phyloP scores from a whole-genome alignment of 805 yeast species.

The Sugiyamaella smithiae region DNA sequence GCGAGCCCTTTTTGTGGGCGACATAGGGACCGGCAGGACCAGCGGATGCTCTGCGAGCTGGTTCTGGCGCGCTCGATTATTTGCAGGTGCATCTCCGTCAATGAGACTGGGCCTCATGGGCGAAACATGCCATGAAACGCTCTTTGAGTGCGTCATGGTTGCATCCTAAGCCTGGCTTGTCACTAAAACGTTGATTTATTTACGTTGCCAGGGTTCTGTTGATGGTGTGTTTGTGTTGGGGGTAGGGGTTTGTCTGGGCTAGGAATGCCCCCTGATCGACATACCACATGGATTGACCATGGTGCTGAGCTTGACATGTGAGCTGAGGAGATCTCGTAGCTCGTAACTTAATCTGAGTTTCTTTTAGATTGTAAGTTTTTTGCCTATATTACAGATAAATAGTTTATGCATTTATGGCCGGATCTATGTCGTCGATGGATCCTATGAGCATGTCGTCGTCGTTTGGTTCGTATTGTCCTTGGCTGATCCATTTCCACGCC shows the following conservation, averaged over 20 bases:
- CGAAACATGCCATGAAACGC: conserved; percentile 21
- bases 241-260: neutral
- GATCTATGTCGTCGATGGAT: neutral
- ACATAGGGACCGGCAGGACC: neutral
- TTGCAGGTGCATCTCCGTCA: neutral
- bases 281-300: neutral
- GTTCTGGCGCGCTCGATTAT: neutral
- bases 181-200: neutral
- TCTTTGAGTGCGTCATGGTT: conserved; percentile 14
- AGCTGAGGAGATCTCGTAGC: no score
- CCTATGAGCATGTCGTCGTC: conserved; percentile 7
- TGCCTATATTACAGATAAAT: conserved; percentile 2
- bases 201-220: neutral
- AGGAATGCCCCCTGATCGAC: conserved; percentile 3
- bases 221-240: conserved; percentile 2
- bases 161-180: neutral
- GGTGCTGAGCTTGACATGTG: no score
- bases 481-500: conserved; percentile 62
- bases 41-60: neutral
- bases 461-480: neutral
- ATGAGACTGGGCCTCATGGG: neutral
- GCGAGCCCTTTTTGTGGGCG: neutral
- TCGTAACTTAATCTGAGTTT: no score
- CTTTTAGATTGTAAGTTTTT: no score
- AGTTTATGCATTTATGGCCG: conserved; percentile 13